Conservation (phyloP, 148 eudicot species). For the Camellia granthamiana region DNA sequence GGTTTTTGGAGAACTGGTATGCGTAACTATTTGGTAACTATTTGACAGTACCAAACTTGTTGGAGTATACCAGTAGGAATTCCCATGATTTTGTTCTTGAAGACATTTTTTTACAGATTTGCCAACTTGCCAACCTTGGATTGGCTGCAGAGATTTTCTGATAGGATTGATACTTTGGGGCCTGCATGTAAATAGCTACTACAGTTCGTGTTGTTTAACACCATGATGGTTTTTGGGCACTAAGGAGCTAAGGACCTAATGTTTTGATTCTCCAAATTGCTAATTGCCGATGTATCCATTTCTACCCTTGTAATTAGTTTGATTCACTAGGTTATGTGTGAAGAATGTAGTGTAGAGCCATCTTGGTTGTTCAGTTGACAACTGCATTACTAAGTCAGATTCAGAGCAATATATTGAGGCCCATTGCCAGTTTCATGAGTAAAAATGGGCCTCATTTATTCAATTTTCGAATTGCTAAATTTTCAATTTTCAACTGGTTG, state of each 20-base stretch:
- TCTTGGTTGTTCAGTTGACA: not conserved
- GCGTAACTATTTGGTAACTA: not conserved
- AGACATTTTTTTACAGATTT: not conserved
- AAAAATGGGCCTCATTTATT: not conserved
- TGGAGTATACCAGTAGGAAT: not conserved
- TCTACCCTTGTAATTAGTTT: not conserved
- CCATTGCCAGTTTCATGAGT: not conserved
- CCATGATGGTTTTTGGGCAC: not conserved
- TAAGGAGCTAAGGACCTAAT: not conserved
- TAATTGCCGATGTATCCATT: not conserved
- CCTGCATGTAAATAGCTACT: not conserved
- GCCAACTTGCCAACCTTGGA: not conserved
- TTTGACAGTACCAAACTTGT: not conserved
- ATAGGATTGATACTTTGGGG: not conserved
- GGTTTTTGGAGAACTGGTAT: not conserved
- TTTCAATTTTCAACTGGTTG: not conserved
- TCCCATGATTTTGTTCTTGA: not conserved
- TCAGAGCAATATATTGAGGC: not conserved
- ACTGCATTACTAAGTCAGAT: not conserved
- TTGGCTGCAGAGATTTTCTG: not conserved
- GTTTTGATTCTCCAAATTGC: not conserved
- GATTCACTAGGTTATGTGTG: not conserved
- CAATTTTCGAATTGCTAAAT: not conserved
- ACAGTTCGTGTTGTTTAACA: not conserved
- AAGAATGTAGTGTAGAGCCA: not conserved